Conservation (phyloP, 306 rosid genomes). For the Glycine soja region DNA sequence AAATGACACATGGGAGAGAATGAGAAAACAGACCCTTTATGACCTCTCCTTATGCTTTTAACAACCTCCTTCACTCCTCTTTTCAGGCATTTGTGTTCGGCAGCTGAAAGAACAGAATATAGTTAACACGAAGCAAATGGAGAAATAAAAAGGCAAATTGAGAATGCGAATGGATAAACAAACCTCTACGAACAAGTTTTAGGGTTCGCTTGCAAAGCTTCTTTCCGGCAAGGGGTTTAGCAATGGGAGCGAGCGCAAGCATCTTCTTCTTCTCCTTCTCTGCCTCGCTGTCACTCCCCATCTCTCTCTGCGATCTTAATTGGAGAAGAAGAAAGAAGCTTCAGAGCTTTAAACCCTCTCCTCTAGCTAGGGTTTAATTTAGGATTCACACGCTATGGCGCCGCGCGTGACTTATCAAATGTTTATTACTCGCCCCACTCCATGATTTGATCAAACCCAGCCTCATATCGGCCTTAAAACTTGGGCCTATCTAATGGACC, state of each 20-base stretch:
- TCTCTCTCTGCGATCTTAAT: not conserved
- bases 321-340: not conserved
- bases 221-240: constrained; percentile 95
- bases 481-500: too few species aligned
- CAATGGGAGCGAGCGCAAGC: constrained; percentile 77
- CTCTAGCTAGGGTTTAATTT: not conserved
- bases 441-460: too few species aligned
- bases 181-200: constrained; percentile 88
- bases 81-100: constrained; percentile 87
- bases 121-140: not conserved
- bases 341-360: constrained; percentile 1
- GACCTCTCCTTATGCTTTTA: constrained; percentile 87
- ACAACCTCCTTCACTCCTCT: constrained; percentile 97
- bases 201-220: constrained; percentile 88
- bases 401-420: not conserved
- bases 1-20: not conserved
- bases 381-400: too few species aligned
- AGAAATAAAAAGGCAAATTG: not conserved
- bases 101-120: constrained; percentile 60
- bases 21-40: constrained; percentile 71
- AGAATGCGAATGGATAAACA: not conserved
- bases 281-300: constrained; percentile 87
- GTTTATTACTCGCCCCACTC: not conserved
- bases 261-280: constrained; percentile 86
- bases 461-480: too few species aligned